Base-by-base conservation (phyloP, 352 stramenopile genomes). In the Globisporangium camurandrum region DNA sequence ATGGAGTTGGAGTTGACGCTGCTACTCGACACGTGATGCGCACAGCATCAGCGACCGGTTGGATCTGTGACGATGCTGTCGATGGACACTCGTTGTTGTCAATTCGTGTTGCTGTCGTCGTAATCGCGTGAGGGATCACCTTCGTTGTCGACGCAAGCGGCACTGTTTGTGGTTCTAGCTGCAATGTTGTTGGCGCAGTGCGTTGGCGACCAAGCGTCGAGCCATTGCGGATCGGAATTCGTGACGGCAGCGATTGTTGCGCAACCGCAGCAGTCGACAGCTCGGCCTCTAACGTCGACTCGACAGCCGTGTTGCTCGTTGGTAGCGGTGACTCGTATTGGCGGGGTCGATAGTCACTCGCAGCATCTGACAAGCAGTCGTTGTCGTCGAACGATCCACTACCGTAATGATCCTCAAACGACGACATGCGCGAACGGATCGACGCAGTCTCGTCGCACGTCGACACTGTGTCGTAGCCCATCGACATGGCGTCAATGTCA, bases 371-470 rank as follows among this genome's bases (percentile, higher is more conserved):
- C n/a, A n/a, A n/a, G n/a, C n/a, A n/a, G n/a, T n/a, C 22, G 28
- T 24, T 20, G n/a, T 59, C 53, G 26, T 59, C 53, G 20, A 28
- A 59, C 11, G 53, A 59, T n/a, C n/a, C n/a, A n/a, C n/a, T n/a
- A n/a, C n/a, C n/a, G 12, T 17, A 45, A 27, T 59, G 46, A 3
- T 45, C 54, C 38, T 40, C 38, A 19, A 54, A 54, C 23, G 53
- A 59, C 53, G 46, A 54, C 46, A 46, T 49, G 45, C 54, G 53
- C 46, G 53, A 59, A 31, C 39, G 19, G 30, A 54, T 54, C 23
- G 53, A 59, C 46, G 38, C 53, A 6, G 53, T 59, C 17, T 59
- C 53, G 30, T 54, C 53, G 39, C 47, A 54, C 14, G 53, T 59
- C 46, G 47, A 49, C 16, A 50, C 17, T 20, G 48, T 46, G 31